Percentiles rank a stretch among this genome's conserved stretches.
phyloP scores from a whole-genome alignment of 768 basidiomycete genomes.

The Pleurotus djamor region DNA sequence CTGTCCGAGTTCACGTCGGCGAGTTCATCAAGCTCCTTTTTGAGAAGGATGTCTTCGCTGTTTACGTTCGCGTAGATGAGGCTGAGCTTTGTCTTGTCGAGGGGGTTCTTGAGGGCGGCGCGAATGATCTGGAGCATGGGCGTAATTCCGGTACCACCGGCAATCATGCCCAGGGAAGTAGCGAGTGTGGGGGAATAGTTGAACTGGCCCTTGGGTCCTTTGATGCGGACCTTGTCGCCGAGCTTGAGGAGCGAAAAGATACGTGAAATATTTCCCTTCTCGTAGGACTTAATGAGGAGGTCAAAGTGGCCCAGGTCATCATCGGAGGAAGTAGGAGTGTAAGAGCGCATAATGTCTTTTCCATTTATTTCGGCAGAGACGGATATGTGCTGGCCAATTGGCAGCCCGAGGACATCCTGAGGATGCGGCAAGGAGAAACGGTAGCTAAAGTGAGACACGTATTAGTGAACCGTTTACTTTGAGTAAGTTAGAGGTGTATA shows the following conservation, averaged over 20 bases:
- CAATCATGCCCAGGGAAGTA: slow-evolving; percentile 92
- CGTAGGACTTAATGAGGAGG: slow-evolving; percentile 97
- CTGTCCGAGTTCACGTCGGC: slow-evolving; percentile 49
- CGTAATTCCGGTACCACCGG: slow-evolving; percentile 97
- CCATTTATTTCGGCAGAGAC: slow-evolving; percentile 89
- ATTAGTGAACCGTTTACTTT: background rate
- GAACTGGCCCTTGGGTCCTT: slow-evolving; percentile 97
- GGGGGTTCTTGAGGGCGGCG: slow-evolving; percentile 87
- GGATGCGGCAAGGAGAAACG: slow-evolving; percentile 81
- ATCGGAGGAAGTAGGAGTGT: slow-evolving; percentile 94
- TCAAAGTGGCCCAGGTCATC: slow-evolving; percentile 94
- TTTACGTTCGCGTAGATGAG: slow-evolving; percentile 98
- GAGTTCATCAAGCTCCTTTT: slow-evolving; percentile 82
- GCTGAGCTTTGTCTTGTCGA: slow-evolving; percentile 76
- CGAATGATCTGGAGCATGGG: slow-evolving; percentile 99
- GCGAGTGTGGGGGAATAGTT: slow-evolving; percentile 72
- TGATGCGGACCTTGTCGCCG: slow-evolving; percentile 86
- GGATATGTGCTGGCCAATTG: slow-evolving; percentile 95
- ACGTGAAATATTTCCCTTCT: slow-evolving; percentile 95
- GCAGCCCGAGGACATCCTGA: slow-evolving; percentile 84
- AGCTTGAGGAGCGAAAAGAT: slow-evolving; percentile 80
- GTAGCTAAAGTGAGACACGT: slow-evolving; percentile 53
- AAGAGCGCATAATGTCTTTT: slow-evolving; percentile 87
- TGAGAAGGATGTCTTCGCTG: slow-evolving; percentile 89
- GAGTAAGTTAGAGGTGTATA: slow-evolving; percentile 33